Percentiles rank a stretch among this genome's conserved stretches.
Conservation (phyloP, 2,329 filamentous ascomycete genomes). For the Fusarium incarnatum region DNA sequence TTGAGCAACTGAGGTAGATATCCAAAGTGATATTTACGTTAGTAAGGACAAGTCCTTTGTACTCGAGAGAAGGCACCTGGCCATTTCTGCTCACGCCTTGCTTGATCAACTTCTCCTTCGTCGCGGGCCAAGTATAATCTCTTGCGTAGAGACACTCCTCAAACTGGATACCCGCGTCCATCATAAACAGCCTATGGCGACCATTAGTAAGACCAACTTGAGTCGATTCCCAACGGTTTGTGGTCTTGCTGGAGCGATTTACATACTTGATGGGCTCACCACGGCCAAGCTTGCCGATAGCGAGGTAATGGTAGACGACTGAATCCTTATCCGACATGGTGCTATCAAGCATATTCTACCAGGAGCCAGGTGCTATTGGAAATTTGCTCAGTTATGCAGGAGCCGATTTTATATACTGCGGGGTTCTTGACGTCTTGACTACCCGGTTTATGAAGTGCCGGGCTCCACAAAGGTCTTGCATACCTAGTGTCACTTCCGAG, state of each 20-base stretch:
- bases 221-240: no score
- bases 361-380: no score
- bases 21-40: not conserved
- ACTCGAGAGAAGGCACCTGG: conserved; percentile 17
- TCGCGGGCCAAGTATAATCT: conserved; percentile 3
- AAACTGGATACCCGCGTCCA: conserved; percentile 2
- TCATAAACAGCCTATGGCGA: not conserved
- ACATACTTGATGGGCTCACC: conserved; percentile 22
- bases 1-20: fast-evolving
- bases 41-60: conserved; percentile 11
- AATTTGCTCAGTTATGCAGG: no score
- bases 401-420: no score
- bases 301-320: conserved; percentile 21
- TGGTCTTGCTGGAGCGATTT: fast-evolving
- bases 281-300: conserved; percentile 22
- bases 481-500: not conserved
- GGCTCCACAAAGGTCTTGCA: not conserved
- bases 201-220: no score
- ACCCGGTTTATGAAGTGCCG: not conserved
- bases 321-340: not conserved
- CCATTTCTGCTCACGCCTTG: conserved; percentile 14
- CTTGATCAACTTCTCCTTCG: conserved; percentile 13
- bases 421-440: not conserved
- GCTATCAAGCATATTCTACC: no score
- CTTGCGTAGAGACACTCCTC: not conserved